A percentile compares a stretch with the other conserved stretches of the same genome.
Evolutionary conservation across 148 eudicot species (phyloP).

Genomic region (Chenopodium quinoa): DNA sequence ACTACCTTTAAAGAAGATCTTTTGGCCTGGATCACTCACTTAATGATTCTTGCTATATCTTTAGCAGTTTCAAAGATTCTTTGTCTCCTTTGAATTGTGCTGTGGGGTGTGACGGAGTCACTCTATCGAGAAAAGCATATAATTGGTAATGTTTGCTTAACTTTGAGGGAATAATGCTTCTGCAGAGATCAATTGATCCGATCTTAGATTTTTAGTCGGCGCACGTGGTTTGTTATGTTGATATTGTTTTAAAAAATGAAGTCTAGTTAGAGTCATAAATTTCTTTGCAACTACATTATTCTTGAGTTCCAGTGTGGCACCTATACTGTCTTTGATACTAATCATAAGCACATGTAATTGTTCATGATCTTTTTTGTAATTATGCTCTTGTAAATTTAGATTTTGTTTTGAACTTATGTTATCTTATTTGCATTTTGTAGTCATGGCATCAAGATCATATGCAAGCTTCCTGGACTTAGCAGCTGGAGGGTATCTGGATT

Average conservation of each 20-base stretch:
- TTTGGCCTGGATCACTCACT: not conserved
- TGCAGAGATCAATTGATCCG: not conserved
- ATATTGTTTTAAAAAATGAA: too few species aligned
- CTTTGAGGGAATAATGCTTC: not conserved
- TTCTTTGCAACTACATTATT: not conserved
- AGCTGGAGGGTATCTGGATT: slow-evolving; percentile 45
- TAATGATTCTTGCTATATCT: not conserved
- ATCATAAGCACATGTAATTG: too few species aligned
- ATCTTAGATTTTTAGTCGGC: not conserved
- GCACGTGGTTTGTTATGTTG: slow-evolving; percentile 6
- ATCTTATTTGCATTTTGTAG: slow-evolving; percentile 19
- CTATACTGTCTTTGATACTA: not conserved
- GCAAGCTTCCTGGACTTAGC: slow-evolving; percentile 49
- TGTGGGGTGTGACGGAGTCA: not conserved
- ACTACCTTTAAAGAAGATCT: not conserved
- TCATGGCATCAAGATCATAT: slow-evolving; percentile 48
- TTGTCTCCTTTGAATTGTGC: not conserved
- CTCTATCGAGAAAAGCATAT: not conserved
- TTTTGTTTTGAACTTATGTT: not conserved
- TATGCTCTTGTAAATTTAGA: not conserved
- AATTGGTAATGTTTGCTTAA: not conserved
- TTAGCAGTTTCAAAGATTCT: not conserved
- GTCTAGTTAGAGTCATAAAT: not conserved
- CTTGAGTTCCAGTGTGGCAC: not conserved
- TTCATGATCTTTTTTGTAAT: not conserved